phyloP scores from a whole-genome alignment of 2,329 filamentous ascomycete genomes.

The Aspergillus sergii region DNA sequence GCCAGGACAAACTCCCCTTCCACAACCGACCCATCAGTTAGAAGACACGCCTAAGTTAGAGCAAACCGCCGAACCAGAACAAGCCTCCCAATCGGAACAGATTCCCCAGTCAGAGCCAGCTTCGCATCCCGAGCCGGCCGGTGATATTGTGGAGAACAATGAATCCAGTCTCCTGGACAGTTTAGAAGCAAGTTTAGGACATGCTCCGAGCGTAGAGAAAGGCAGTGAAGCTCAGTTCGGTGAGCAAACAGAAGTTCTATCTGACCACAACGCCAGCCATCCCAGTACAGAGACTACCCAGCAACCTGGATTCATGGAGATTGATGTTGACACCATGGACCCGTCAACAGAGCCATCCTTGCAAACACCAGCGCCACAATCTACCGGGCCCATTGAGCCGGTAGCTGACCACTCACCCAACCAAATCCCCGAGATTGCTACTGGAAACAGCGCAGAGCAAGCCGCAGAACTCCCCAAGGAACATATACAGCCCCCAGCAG shows the following conservation, averaged over 20 bases:
- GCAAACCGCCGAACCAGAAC: neutral
- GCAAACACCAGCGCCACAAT: neutral
- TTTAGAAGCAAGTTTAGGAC: conserved; percentile 47
- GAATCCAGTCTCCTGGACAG: conserved; percentile 52
- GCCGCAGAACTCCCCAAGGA: neutral
- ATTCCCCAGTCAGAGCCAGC: neutral
- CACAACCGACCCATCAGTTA: neutral
- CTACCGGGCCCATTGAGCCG: neutral
- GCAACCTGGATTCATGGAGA: conserved; percentile 5
- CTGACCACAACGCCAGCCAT: conserved; percentile 2
- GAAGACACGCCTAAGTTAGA: neutral
- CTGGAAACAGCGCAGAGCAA: neutral
- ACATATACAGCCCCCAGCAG: neutral
- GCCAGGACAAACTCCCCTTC: neutral
- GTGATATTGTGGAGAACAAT: conserved; percentile 18
- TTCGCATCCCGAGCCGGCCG: neutral
- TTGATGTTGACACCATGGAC: neutral
- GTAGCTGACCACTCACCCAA: neutral
- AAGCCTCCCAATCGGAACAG: neutral
- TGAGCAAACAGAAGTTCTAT: conserved; percentile 1
- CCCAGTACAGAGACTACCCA: conserved; percentile 1
- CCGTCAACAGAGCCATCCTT: conserved; percentile 3
- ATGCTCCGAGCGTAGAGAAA: conserved; percentile 3
- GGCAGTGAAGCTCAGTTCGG: conserved; percentile 4
- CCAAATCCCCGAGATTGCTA: neutral